Conservation (phyloP, 768 basidiomycete genomes). For the Suillus tomentosus region DNA sequence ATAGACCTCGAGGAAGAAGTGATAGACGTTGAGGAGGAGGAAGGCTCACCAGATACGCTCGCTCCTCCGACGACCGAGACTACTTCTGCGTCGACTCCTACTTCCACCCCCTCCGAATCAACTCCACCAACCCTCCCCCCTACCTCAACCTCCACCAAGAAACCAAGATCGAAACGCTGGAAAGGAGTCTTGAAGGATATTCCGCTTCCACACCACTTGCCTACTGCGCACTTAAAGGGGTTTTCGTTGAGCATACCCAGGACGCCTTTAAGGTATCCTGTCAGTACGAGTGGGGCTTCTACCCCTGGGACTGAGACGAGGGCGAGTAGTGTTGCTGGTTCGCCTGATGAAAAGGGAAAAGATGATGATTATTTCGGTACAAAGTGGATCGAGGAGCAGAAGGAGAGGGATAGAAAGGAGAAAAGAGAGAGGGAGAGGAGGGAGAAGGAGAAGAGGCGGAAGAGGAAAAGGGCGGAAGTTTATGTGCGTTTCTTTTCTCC, state of each 20-base stretch:
- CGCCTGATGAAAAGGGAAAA: not conserved
- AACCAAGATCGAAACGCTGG: slow-evolving; percentile 32
- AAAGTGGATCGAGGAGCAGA: slow-evolving; percentile 32
- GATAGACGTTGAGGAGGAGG: not conserved
- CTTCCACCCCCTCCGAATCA: not conserved
- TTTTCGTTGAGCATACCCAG: slow-evolving; percentile 18
- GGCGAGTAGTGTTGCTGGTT: not conserved
- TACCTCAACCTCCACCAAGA: not conserved
- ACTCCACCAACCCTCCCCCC: not conserved
- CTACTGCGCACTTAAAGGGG: slow-evolving; percentile 17
- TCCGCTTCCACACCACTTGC: slow-evolving; percentile 28
- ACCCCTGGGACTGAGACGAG: slow-evolving; percentile 14
- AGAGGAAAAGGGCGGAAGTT: slow-evolving; percentile 73
- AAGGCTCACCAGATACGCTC: slow-evolving; percentile 17
- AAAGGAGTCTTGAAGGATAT: slow-evolving; percentile 42
- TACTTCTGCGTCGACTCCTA: not conserved
- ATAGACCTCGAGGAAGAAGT: not conserved
- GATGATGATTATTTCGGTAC: slow-evolving; percentile 29
- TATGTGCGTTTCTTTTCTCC: slow-evolving; percentile 52
- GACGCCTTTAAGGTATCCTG: slow-evolving; percentile 10
- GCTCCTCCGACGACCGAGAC: slow-evolving; percentile 7
- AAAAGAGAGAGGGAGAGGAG: slow-evolving; percentile 39
- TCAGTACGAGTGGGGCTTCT: not conserved
- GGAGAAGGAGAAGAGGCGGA: slow-evolving; percentile 45
- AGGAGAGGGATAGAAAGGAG: slow-evolving; percentile 44